phyloP scores from a whole-genome alignment of 208 protist genomes.

The Strigomonas galati region DNA sequence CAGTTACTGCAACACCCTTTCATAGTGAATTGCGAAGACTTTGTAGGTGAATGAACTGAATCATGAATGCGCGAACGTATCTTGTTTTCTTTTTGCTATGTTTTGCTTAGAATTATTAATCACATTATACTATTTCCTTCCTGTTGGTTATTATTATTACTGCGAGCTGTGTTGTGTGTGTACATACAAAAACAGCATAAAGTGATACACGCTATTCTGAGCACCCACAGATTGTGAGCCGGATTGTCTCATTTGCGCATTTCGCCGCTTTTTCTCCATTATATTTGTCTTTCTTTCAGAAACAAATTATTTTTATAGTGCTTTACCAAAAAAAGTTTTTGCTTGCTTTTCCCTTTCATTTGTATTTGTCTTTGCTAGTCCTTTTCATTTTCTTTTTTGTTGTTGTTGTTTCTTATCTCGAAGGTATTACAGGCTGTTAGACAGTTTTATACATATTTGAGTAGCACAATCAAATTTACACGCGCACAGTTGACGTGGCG shows the following conservation, averaged over 20 bases:
- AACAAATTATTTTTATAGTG: not conserved
- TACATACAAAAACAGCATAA: not conserved
- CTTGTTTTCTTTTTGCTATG: slow-evolving; percentile 7
- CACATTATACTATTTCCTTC: not conserved
- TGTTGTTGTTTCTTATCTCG: slow-evolving; percentile 3
- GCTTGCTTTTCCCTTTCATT: slow-evolving; percentile 5
- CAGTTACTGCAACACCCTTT: slow-evolving; percentile 65
- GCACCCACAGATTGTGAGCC: not conserved
- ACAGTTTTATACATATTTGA: not conserved
- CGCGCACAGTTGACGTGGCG: too few relatives aligned
- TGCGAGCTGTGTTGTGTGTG: too few relatives aligned
- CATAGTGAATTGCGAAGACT: slow-evolving; percentile 16
- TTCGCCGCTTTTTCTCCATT: too few relatives aligned
- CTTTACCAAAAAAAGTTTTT: not conserved
- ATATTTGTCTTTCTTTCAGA: not conserved
- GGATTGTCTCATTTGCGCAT: too few relatives aligned
- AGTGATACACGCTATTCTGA: not conserved
- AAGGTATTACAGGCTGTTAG: slow-evolving; percentile 9
- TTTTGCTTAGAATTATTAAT: not conserved
- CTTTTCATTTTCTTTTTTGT: slow-evolving; percentile 12
- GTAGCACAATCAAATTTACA: too few relatives aligned
- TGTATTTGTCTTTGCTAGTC: not conserved
- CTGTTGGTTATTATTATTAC: slow-evolving; percentile 8
- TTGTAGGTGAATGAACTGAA: not conserved
- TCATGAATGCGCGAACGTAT: not conserved